A percentile compares a stretch with the other conserved stretches of the same genome.
phyloP scores from a whole-genome alignment of 2,329 filamentous ascomycete genomes.

The Chaetoscypha palmicola region DNA sequence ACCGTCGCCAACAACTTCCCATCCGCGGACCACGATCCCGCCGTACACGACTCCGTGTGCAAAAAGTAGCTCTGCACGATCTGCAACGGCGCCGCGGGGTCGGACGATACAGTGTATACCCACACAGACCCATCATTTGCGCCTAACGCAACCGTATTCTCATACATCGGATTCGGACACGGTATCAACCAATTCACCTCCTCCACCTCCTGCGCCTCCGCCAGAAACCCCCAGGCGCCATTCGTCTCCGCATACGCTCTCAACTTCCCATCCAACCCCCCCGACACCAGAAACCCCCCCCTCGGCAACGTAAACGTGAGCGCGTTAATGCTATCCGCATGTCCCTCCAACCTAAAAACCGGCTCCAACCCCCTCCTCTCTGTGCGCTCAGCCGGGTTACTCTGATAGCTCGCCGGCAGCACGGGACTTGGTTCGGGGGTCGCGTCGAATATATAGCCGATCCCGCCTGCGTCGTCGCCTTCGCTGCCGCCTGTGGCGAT shows the following conservation, averaged over 20 bases:
- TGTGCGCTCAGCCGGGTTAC: constrained; percentile 51
- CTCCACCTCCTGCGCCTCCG: constrained; percentile 78
- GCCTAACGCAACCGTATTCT: constrained; percentile 80
- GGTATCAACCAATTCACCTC: constrained; percentile 87
- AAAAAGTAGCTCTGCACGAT: constrained; percentile 91
- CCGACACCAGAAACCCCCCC: constrained; percentile 81
- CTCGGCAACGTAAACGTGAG: constrained; percentile 75
- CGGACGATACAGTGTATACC: constrained; percentile 68
- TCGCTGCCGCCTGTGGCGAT: constrained; percentile 79
- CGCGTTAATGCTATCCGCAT: constrained; percentile 85
- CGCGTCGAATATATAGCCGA: constrained; percentile 79
- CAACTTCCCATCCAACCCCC: constrained; percentile 78
- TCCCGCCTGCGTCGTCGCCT: constrained; percentile 56
- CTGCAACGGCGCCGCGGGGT: constrained; percentile 49
- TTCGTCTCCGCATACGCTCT: constrained; percentile 26
- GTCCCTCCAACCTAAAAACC: constrained; percentile 74
- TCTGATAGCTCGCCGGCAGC: constrained; percentile 69
- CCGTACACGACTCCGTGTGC: constrained; percentile 79
- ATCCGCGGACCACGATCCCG: constrained; percentile 84
- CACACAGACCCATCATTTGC: constrained; percentile 89
- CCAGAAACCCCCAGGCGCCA: constrained; percentile 10
- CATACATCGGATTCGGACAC: constrained; percentile 63
- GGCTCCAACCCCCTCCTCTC: constrained; percentile 55
- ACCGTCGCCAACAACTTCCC: constrained; percentile 83
- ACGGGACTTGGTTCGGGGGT: constrained; percentile 58